Base-by-base conservation (phyloP, 2,329 filamentous ascomycete genomes). In the Epichloe baconii region DNA sequence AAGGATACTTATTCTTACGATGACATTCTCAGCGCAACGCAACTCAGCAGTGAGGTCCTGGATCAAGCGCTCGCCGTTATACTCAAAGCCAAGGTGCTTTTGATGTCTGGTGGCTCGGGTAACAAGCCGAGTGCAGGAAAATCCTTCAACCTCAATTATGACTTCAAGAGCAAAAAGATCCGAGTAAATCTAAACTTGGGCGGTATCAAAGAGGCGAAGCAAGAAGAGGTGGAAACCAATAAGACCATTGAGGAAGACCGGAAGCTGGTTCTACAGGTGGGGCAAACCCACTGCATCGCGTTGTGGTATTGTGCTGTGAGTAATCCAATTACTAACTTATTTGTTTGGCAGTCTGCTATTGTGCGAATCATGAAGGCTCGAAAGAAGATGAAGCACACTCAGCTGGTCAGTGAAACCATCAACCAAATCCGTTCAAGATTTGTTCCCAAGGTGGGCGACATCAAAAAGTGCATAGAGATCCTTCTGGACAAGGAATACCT, bases 381-480 rank as follows among this genome's bases (percentile, higher is more conserved):
- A 54, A 97, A 98, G 82, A 88, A 85, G 73, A 94, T 97, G 88
- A 97, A 96, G 80, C 91, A 98, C 71, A 83, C 85, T 55, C 86
- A 93, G 64, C 83, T 98, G 12, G 89, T 98, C 50, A 85, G 88
- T 64, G 93, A 98, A 71, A 94, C 90, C 23, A 97, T 98, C 67
- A 85, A 84, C 63, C 93, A 97, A 69, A 96, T 98, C 67, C 88
- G 86, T 66, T 83, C 82, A 42, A 87, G 93, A 41, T 98, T 98
- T 69, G 83, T 89, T 52, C 93, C 93, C 41, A 95, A 95, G 71
- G 79, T 98, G 34, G 77, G 81, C 15, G 93, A 98, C 61, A 98
- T 98, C 79, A 98, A 98, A 76, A 98, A 97, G 74, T 96, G 93
- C 69, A 97, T 98, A 66, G 93, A 98, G 70, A 95, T 95, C 57